A percentile compares a stretch with the other conserved stretches of the same genome.
Evolutionary conservation across 129 eudicot genomes (phyloP).

Genomic region (Flaveria bidentis): DNA sequence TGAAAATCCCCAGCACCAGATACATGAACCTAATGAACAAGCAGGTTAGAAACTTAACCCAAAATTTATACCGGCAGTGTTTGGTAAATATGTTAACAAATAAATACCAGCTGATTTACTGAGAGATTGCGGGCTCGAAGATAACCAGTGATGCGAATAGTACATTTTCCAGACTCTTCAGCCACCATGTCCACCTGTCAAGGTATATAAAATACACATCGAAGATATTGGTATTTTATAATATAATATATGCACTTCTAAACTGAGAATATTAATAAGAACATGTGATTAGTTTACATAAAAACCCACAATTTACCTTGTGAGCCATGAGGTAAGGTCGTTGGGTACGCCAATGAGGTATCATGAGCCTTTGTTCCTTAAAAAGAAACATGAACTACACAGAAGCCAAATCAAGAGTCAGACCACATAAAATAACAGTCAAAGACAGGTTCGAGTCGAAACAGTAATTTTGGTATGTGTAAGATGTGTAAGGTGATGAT

Average conservation of each 20-base stretch:
- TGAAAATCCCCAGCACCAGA: conserved; percentile 98
- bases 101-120: conserved; percentile 78
- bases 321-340: conserved; percentile 84
- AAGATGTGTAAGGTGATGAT: background rate
- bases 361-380: conserved; percentile 72
- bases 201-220: background rate
- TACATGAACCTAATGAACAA: conserved; percentile 76
- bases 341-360: conserved; percentile 91
- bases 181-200: conserved; percentile 67
- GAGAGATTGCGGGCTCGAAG: conserved; percentile 81
- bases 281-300: background rate
- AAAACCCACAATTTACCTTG: conserved; percentile 47
- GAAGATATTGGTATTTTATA: background rate
- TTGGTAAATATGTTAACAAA: background rate
- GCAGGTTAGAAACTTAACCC: conserved; percentile 30
- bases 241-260: background rate
- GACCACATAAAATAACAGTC: conserved; percentile 6
- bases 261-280: background rate
- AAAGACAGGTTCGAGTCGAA: background rate
- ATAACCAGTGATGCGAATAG: conserved; percentile 81
- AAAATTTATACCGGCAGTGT: background rate
- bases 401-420: conserved; percentile 18
- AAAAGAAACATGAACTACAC: conserved; percentile 76
- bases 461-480: background rate
- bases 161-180: conserved; percentile 60